phyloP scores from a whole-genome alignment of 768 basidiomycete species.

The Boletus tomentosulus region DNA sequence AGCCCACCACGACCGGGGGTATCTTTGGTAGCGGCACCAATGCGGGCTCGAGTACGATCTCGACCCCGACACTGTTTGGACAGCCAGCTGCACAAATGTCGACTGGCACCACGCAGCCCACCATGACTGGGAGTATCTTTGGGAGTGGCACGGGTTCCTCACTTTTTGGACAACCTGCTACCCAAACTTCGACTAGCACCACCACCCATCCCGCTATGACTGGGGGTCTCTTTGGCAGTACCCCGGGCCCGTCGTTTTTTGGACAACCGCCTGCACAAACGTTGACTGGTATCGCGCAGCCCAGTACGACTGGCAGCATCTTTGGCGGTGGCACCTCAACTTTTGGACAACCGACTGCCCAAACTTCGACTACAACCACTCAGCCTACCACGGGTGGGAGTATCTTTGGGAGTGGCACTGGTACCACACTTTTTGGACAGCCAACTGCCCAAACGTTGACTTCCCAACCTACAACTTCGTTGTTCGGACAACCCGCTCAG shows the following conservation, averaged over 20 bases:
- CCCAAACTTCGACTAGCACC: neutral
- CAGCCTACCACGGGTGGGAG: neutral
- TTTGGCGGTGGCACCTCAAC: conserved; percentile 7
- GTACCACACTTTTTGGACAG: neutral
- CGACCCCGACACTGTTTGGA: neutral
- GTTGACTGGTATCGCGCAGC: conserved; percentile 9
- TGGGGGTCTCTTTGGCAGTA: conserved; percentile 14
- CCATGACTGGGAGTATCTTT: neutral
- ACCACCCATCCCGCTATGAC: conserved; percentile 1
- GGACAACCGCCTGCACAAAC: conserved; percentile 21
- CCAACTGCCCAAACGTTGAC: neutral
- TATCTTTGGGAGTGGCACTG: neutral
- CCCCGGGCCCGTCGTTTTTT: conserved; percentile 30
- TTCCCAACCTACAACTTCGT: conserved; percentile 14
- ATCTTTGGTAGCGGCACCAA: conserved; percentile 9
- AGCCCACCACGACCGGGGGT: conserved; percentile 11
- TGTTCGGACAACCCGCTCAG: conserved; percentile 22
- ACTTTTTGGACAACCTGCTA: neutral
- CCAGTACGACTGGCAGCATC: conserved; percentile 7
- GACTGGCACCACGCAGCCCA: neutral
- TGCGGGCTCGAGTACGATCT: neutral
- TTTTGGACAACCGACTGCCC: neutral
- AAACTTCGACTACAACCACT: neutral
- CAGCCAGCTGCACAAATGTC: neutral
- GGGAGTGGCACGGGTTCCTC: neutral